Evolutionary conservation across 345 rosid species (phyloP).

Genomic region (Tarenaya hassleriana): DNA sequence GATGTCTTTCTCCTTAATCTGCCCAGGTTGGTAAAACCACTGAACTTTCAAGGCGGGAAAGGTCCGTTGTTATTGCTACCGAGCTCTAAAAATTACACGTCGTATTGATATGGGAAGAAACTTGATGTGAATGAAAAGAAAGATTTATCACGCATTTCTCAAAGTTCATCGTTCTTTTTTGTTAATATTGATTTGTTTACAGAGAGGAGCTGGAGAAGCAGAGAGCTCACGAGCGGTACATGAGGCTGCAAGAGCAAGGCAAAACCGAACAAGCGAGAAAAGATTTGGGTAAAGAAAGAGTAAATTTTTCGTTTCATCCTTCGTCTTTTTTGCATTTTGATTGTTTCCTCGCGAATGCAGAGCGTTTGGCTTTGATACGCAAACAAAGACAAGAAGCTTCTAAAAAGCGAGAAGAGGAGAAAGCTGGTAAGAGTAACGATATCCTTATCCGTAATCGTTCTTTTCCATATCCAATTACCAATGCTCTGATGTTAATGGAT

Average conservation of each 20-base stretch:
- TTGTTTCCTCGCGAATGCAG: slow-evolving; percentile 30
- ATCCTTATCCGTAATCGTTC: neutral
- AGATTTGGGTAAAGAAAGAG: slow-evolving; percentile 54
- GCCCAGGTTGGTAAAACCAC: slow-evolving; percentile 64
- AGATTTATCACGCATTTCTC: neutral
- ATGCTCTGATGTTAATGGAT: slow-evolving; percentile 8
- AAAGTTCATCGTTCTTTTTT: neutral
- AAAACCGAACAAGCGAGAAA: slow-evolving; percentile 94
- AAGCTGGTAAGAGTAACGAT: slow-evolving; percentile 46
- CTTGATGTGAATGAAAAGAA: neutral
- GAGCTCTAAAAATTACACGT: neutral
- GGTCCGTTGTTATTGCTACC: slow-evolving; percentile 43
- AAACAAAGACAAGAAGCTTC: slow-evolving; percentile 78
- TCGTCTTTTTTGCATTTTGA: neutral
- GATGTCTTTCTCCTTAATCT: neutral
- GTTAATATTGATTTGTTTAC: neutral
- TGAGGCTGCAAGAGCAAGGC: slow-evolving; percentile 98
- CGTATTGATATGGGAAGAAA: too few species aligned
- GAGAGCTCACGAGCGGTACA: slow-evolving; percentile 90
- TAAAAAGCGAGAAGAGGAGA: slow-evolving; percentile 61
- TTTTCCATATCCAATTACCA: neutral
- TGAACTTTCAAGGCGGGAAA: slow-evolving; percentile 97
- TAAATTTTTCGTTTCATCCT: neutral
- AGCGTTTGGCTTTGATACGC: slow-evolving; percentile 75
- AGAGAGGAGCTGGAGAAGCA: slow-evolving; percentile 97